Evolutionary conservation across 768 basidiomycete genomes (phyloP), one percentile per base, ranked within the genome.

Genomic region (Xerocomus spinulosus): DNA sequence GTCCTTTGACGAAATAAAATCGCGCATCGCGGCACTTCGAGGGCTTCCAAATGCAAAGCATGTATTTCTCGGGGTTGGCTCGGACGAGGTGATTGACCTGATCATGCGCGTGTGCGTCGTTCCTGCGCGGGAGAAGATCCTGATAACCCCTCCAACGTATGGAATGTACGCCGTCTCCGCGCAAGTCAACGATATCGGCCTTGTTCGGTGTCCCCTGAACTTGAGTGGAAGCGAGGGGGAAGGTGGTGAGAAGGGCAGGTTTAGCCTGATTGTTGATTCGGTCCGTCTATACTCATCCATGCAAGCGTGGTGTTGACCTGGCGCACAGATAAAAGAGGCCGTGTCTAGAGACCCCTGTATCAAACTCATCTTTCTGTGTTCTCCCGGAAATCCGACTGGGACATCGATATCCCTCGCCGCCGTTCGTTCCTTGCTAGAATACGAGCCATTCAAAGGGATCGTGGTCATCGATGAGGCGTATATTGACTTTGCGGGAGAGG

Each of bases 131-230:
- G 95, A 98, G 57, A 87, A 84, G 62, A 86, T 96, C 28, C 67
- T 98, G 61, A 85, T 80, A 29, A 91, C 88, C 1, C 95, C 95
- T 1, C 96, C 96, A 5, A 97, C 96, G 12, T 98, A 98, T 63
- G 96, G 95, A 15, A 99, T 98, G 95, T 97, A 98, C 69, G 66
- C 77, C 12, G 95, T 98, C 1, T 92, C 87, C 50, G 96, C 95
- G 9, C 87, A 96, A 60, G 84, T 97, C 38, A 99, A 99, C 63
- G 96, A 99, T 63, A 74, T 95, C 14, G 86, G 80, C 0, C 69
- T 95, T 4, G 80, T 92, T 37, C 84, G 85, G 59, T 82, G 88
- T 17, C 82, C 83, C 3, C 70, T 98, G 21, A 80, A 83, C 55
- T 61, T 87, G 24, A 70, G 68, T 13, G 81, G 75, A 3, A 65